Conservation (phyloP, 371 early-diverging fungal genomes). For the Lichtheimia hyalospora region DNA sequence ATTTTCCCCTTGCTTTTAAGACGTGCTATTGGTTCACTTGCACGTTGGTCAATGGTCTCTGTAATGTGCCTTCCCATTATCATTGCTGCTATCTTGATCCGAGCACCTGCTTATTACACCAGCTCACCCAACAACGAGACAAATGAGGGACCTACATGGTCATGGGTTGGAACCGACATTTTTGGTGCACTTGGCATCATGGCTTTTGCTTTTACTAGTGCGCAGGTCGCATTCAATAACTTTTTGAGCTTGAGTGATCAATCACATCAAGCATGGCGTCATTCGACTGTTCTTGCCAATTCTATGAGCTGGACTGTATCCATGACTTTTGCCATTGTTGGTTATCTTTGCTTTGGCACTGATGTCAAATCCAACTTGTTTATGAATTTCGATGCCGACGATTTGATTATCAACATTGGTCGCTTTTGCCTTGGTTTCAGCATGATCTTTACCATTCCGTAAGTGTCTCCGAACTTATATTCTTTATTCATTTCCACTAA, state of each 20-base stretch:
- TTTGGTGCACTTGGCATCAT: slow-evolving; percentile 61
- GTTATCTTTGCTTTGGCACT: slow-evolving; percentile 55
- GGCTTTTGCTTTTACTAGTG: slow-evolving; percentile 63
- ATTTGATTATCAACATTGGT: slow-evolving; percentile 54
- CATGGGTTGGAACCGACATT: slow-evolving; percentile 50
- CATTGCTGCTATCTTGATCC: slow-evolving; percentile 32
- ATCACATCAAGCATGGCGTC: slow-evolving; percentile 44
- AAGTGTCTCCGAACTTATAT: slow-evolving; percentile 9
- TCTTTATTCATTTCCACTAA: not conserved
- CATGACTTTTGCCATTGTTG: slow-evolving; percentile 57
- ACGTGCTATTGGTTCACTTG: slow-evolving; percentile 47
- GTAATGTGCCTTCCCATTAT: slow-evolving; percentile 46
- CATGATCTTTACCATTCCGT: slow-evolving; percentile 59
- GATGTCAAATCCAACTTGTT: slow-evolving; percentile 58
- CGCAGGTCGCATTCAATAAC: slow-evolving; percentile 61
- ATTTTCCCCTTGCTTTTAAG: slow-evolving; percentile 39
- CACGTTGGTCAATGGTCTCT: slow-evolving; percentile 39
- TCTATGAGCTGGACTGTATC: slow-evolving; percentile 50
- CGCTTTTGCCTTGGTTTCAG: slow-evolving; percentile 53
- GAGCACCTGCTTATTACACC: slow-evolving; percentile 44
- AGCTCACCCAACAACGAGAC: slow-evolving; percentile 21
- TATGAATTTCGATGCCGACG: slow-evolving; percentile 53
- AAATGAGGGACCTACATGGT: slow-evolving; percentile 1
- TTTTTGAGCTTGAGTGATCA: slow-evolving; percentile 48
- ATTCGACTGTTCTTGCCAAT: slow-evolving; percentile 46